These are phyloP conservation scores for Botryotinia convoluta DNA, from an alignment of 2,329 filamentous ascomycete species.

Conservation along the genomic window DNA sequence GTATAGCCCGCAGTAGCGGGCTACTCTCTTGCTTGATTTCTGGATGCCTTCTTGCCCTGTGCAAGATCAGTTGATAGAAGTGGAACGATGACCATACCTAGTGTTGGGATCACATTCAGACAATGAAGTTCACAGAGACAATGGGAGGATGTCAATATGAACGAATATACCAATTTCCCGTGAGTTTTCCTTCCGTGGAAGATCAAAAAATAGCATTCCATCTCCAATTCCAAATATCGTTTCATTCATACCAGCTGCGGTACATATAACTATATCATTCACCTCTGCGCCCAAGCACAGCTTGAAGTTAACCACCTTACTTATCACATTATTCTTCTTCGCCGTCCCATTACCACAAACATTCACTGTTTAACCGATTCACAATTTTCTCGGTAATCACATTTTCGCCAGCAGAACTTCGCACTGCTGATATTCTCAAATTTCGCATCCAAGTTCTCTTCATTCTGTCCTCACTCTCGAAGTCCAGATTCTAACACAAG, in stretches of 20 bases:
- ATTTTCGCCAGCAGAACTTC: neutral
- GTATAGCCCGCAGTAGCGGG: neutral
- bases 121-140: neutral
- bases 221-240: neutral
- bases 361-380: neutral
- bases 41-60: neutral
- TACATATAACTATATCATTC: neutral
- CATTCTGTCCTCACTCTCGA: neutral
- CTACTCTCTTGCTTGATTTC: neutral
- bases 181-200: neutral
- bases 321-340: neutral
- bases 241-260: neutral
- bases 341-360: too few relatives aligned
- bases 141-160: rapidly evolving
- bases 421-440: neutral
- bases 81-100: neutral
- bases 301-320: neutral
- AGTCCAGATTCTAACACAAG: neutral
- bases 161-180: neutral
- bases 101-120: neutral
- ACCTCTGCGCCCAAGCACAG: too few relatives aligned
- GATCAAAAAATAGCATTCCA: neutral
- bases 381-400: neutral
- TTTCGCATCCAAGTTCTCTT: neutral
- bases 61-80: neutral